These are phyloP conservation scores for Elaeis guineensis DNA, from an alignment of 176 grass and related monocot genomes.

Conservation along the genomic window DNA sequence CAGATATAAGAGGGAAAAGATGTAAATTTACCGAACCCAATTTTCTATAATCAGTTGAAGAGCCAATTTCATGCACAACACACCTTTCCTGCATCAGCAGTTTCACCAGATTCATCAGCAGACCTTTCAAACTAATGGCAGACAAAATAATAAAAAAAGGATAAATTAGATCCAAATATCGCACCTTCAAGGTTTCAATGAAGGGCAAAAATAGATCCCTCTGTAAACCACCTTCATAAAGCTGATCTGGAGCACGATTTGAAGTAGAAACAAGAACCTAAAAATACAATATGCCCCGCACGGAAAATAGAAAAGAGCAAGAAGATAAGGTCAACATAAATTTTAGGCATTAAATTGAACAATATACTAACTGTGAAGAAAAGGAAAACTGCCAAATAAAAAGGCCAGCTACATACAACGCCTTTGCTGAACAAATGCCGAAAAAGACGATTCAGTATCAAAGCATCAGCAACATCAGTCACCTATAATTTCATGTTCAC, in stretches of 20 bases:
- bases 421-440: slow-evolving; percentile 85
- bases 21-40: slow-evolving; percentile 72
- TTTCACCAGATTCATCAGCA: slow-evolving; percentile 8
- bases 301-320: slow-evolving; percentile 7
- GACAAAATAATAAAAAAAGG: slow-evolving; percentile 2
- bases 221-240: slow-evolving; percentile 50
- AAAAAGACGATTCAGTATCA: slow-evolving; percentile 88
- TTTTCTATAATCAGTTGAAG: slow-evolving; percentile 72
- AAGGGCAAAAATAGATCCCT: slow-evolving; percentile 68
- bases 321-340: slow-evolving; percentile 15
- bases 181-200: slow-evolving; percentile 82
- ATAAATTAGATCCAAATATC: no score
- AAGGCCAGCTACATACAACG: slow-evolving; percentile 48
- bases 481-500: slow-evolving; percentile 36
- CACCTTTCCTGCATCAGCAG: slow-evolving; percentile 63
- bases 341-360: slow-evolving; percentile 6
- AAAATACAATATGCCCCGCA: neutral
- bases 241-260: slow-evolving; percentile 60
- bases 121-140: neutral
- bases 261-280: slow-evolving; percentile 92
- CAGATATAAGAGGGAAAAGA: neutral
- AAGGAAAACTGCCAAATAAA: slow-evolving; percentile 17
- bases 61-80: slow-evolving; percentile 68
- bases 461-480: slow-evolving; percentile 92
- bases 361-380: slow-evolving; percentile 1